phyloP scores from a whole-genome alignment of 495 filamentous ascomycete genomes.

The Penicillium canariense region DNA sequence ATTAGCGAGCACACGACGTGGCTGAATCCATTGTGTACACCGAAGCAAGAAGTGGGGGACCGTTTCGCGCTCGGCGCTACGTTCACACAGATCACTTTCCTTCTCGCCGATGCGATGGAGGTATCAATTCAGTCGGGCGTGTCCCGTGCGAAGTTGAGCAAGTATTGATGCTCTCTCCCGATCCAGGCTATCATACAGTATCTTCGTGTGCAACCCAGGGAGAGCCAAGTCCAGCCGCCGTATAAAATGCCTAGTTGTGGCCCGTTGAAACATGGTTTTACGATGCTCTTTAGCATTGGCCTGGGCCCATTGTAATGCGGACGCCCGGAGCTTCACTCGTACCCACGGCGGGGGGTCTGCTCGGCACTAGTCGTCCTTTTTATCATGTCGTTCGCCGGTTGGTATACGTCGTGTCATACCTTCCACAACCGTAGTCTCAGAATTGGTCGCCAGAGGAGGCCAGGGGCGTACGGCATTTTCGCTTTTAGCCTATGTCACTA shows the following conservation, averaged over 20 bases:
- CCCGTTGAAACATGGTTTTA: neutral
- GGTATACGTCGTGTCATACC: too few species aligned
- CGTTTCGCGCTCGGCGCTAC: too few species aligned
- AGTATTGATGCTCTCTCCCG: constrained; percentile 1
- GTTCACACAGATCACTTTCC: too few species aligned
- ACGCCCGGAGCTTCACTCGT: constrained; percentile 2
- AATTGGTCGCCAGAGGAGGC: too few species aligned
- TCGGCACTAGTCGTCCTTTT: too few species aligned
- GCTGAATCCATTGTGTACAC: constrained; percentile 24
- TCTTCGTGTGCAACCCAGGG: neutral
- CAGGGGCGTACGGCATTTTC: too few species aligned
- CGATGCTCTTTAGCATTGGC: neutral
- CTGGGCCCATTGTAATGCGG: constrained; percentile 3
- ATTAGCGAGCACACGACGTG: constrained; percentile 6
- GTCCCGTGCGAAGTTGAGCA: constrained; percentile 8
- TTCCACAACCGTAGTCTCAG: too few species aligned
- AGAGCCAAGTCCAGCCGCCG: constrained; percentile 5
- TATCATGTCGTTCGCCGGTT: too few species aligned
- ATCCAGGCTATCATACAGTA: neutral
- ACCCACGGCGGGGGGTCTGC: constrained; percentile 2
- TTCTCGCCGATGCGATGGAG: constrained; percentile 22
- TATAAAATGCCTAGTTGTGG: neutral
- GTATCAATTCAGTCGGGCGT: constrained; percentile 4
- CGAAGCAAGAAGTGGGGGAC: constrained; percentile 31
- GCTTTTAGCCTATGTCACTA: too few species aligned